Evolutionary conservation across 495 filamentous ascomycete genomes (phyloP), one percentile per base, ranked within the genome.

Genomic region (Trichoderma virens): DNA sequence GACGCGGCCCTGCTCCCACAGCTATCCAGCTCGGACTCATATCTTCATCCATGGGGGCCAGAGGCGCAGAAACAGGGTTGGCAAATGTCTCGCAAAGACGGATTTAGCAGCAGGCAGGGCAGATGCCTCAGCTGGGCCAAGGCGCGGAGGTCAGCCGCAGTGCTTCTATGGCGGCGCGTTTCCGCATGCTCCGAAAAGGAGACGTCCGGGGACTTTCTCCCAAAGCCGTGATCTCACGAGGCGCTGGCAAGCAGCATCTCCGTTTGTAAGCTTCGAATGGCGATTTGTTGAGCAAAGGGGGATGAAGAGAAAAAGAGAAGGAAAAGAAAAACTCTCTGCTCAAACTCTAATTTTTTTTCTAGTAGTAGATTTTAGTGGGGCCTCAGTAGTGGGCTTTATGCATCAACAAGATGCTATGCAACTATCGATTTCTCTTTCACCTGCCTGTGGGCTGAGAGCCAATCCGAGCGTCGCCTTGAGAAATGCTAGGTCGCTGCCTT

Each of bases 141-240:
- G 84, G 82, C 85, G 87, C 70, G 73, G 76, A 79, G 70, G 73
- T 82, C 70, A 80, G 78, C 79, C 85, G 84, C 86, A 76, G 86
- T 95, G 91, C 91, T 96, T 96, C 86, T 97, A 90, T 94, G 92
- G 91, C 90, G 92, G 90, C 89, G 90, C 90, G 90, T 97, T 95
- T 95, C 89, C 91, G 91, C 90, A 82, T 70, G 83, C 83, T 70
- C 70, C 67, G 65, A 73, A 69, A 77, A 78, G 79, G 35, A 54
- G 85, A 67, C 89, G 92, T 98, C 94, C 93, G 94, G 93, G 94
- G 94, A 98, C 94, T 98, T 98, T 98, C 92, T 94, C 93, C 94
- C 91, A 90, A 96, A 97, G 91, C 91, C 72, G 71, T 66, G 69
- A 65, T 75, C 72, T 74, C 74, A 66, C 65, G 72, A 67, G 72